Percentiles rank a stretch among this genome's conserved stretches.
Conservation (phyloP, 805 yeast genomes). For the Starmerella riodocensis region DNA sequence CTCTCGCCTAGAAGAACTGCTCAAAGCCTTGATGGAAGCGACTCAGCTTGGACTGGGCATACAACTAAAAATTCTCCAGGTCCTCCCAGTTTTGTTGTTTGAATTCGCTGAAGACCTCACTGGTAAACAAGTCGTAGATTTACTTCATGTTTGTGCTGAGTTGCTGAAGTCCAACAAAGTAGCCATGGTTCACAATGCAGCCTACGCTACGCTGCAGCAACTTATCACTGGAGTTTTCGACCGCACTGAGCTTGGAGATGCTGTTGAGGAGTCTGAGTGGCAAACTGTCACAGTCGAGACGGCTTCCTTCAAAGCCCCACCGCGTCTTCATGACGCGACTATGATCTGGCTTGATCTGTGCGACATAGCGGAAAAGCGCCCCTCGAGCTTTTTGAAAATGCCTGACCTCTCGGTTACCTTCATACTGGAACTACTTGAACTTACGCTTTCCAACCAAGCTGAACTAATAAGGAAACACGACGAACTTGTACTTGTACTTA, state of each 20-base stretch:
- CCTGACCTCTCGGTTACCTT: conserved; percentile 45
- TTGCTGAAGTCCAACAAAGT: conserved; percentile 57
- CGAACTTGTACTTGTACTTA: conserved; percentile 54
- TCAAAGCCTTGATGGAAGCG: conserved; percentile 60
- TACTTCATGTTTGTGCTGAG: conserved; percentile 56
- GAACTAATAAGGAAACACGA: conserved; percentile 40
- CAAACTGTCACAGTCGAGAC: conserved; percentile 24
- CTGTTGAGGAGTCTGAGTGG: not conserved
- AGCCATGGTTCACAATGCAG: conserved; percentile 73
- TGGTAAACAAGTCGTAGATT: conserved; percentile 43
- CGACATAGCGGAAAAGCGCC: conserved; percentile 44
- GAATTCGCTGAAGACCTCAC: conserved; percentile 43
- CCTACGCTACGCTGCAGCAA: conserved; percentile 87
- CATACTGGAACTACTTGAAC: conserved; percentile 74
- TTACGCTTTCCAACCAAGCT: conserved; percentile 53
- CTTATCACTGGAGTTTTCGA: conserved; percentile 69
- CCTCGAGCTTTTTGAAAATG: conserved; percentile 42
- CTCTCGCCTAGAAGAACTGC: conserved; percentile 37
- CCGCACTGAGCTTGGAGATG: conserved; percentile 31
- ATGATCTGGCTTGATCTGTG: conserved; percentile 63
- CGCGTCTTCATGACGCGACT: conserved; percentile 55
- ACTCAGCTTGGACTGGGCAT: conserved; percentile 66
- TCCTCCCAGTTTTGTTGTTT: conserved; percentile 62
- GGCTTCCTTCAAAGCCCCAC: conserved; percentile 33
- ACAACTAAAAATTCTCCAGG: conserved; percentile 74